Evolutionary conservation across 768 basidiomycete species (phyloP), one percentile per base, ranked within the genome.

Genomic region (Erythrobasidium yunnanense): DNA sequence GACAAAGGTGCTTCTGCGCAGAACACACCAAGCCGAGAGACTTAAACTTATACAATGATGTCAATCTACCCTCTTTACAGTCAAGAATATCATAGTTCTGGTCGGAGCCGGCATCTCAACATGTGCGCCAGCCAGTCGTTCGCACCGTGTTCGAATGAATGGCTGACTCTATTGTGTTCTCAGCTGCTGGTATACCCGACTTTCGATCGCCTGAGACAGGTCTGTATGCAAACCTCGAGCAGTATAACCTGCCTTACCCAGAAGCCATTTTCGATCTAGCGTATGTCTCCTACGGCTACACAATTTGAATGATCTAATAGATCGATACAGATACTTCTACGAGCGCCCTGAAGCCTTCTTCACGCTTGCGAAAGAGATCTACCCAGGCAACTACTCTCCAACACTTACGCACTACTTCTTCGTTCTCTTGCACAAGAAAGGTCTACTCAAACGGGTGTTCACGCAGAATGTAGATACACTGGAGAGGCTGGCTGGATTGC

Each of bases 211-310:
- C 88, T 0, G 82, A 84, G 23, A 91, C 90, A 34, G 90, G 90
- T 0, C 69, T 79, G 18, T 79, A 79, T 70, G 71, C 72, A 47
- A 79, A 79, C 65, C 72, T 80, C 0, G 71, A 75, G 54, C 71
- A 72, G 20, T 74, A 78, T 66, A 73, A 78, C 42, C 71, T 79
- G 2, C 18, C 81, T 90, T 15, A 91, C 90, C n/a, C 84, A 0
- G 92, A 97, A 73, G 92, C 92, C 0, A 91, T 96, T 30, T 97
- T 97, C 72, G 88, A 96, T 70, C 86, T 97, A 92, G 96, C 79
- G 80, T 83, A 70, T 73, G 77, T 47, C 87, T 88, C 68, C 90
- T 90, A 2, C 78, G 83, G 17, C 20, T 30, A 30, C 13, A 29
- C 27, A 15, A 25, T 29, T 52, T 11, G 27, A 52, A 7, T 15